Evolutionary conservation across 2,329 filamentous ascomycete species (phyloP), one percentile per base, ranked within the genome.

Genomic region (Zalaria sp.): DNA sequence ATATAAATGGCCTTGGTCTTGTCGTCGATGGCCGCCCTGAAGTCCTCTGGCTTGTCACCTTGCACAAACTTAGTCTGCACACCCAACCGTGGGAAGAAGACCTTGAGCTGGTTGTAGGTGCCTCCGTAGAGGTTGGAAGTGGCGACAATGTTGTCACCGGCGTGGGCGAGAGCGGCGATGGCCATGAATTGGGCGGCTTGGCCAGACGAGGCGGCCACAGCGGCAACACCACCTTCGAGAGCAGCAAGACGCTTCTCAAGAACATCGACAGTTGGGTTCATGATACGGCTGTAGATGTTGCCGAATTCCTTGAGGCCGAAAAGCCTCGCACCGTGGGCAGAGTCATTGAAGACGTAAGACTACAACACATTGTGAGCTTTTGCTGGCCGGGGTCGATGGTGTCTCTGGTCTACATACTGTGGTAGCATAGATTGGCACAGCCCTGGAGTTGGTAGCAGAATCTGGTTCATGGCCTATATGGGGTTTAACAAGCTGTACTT

Each of bases 41-140:
- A 82, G 54, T 87, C 85, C 51, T 81, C 80, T 9, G 83, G 68
- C 44, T 77, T 78, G 62, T 94, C 87, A 36, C 85, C 84, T 42
- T 79, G 71, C 55, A 94, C 74, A 53, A 95, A 95, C 67, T 88
- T 93, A 56, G 86, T 91, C 35, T 70, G 69, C 57, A 96, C 87
- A 47, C 89, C 89, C 37, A 94, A 66, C n/a, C 88, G 77, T 5
- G 86, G 82, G 43, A 95, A 71, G 51, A 86, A 74, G 37, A 95
- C 87, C 67, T 95, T 95, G 67, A 95, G 78, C 68, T 95, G 89
- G 67, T 96, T 95, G 71, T 94, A 95, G 10, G 89, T 95, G 59
- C 88, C 88, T 50, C 88, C 88, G 64, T 95, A 94, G 43, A 95
- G 69, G 65, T 93, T 93, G 5, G 81, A 80, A 5, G 89, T 94